These are phyloP conservation scores for Helotiales sp. DNA, from an alignment of 2,329 filamentous ascomycete genomes.

Conservation along the genomic window DNA sequence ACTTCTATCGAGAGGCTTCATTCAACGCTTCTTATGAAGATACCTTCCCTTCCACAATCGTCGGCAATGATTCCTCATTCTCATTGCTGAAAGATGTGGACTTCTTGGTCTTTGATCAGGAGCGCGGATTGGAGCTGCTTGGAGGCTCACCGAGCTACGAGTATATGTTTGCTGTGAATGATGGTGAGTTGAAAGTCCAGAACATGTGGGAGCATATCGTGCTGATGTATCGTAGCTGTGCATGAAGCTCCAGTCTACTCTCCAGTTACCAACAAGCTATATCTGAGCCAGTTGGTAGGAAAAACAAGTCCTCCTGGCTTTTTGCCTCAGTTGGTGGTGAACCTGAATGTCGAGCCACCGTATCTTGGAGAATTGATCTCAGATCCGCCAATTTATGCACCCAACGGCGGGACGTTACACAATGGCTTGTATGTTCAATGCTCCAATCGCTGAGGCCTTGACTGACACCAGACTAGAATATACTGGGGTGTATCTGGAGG, in stretches of 20 bases:
- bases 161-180: constrained; percentile 36
- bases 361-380: constrained; percentile 40
- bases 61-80: constrained; percentile 22
- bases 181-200: not conserved
- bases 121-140: constrained; percentile 38
- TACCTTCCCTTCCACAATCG: constrained; percentile 29
- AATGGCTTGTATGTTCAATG: constrained; percentile 31
- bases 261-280: constrained; percentile 41
- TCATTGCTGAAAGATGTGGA: constrained; percentile 25
- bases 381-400: constrained; percentile 44
- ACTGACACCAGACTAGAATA: not conserved
- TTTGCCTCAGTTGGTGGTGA: constrained; percentile 40
- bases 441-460: not conserved
- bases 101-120: constrained; percentile 40
- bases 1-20: constrained; percentile 36
- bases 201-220: not conserved
- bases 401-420: constrained; percentile 43
- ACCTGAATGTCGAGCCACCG: constrained; percentile 44
- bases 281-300: constrained; percentile 36
- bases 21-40: constrained; percentile 25
- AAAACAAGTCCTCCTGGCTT: constrained; percentile 32
- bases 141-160: constrained; percentile 39
- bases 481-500: constrained; percentile 36
- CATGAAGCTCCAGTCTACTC: constrained; percentile 46
- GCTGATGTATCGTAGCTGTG: constrained; percentile 26